Base-by-base conservation (phyloP, 129 eudicot genomes). In the Centrapalus pauciflorus region DNA sequence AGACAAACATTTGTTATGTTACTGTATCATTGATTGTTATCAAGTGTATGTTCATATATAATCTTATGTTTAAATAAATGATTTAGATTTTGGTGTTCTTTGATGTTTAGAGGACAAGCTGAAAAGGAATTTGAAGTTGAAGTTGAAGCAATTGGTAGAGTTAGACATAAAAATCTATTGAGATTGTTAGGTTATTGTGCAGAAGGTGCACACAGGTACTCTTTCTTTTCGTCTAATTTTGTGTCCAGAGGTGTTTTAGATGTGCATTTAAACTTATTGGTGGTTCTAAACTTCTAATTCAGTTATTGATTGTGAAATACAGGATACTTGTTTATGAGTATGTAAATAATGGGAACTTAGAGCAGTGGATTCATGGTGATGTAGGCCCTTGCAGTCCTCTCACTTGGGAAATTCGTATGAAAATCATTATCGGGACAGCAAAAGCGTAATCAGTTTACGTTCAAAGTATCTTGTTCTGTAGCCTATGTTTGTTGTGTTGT, bases 241-340 rank as follows among this genome's bases (percentile, higher is more conserved):
- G 11, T 43, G 9, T 54, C 25, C 7, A 5, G n/a, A n/a, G n/a
- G n/a, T n/a, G n/a, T n/a, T 32, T 32, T 4, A 13, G 13, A 29
- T 57, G 55, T 21, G 11, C 13, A 55, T 24, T 35, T 23, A 17
- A 50, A n/a, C 43, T 7, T 29, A 61, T 8, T 28, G n/a, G n/a
- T n/a, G n/a, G n/a, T n/a, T n/a, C n/a, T n/a, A n/a, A n/a, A n/a
- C n/a, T 4, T 34, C 16, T 66, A 7, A 33, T 55, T 26, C 21
- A 5, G 26, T 56, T 8, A 10, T 24, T 10, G 52, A 57, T 62
- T 62, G 21, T 3, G 2, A 5, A 21, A 24, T 75, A 30, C 72
- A 85, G 92, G 84, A 82, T 85, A 29, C 92, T 85, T 67, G 92
- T 85, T 33, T 85, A 85, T 51, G 92, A 85, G 83, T 85, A 67